Conservation (phyloP, 345 rosid species). For the Ceriops zippeliana region DNA sequence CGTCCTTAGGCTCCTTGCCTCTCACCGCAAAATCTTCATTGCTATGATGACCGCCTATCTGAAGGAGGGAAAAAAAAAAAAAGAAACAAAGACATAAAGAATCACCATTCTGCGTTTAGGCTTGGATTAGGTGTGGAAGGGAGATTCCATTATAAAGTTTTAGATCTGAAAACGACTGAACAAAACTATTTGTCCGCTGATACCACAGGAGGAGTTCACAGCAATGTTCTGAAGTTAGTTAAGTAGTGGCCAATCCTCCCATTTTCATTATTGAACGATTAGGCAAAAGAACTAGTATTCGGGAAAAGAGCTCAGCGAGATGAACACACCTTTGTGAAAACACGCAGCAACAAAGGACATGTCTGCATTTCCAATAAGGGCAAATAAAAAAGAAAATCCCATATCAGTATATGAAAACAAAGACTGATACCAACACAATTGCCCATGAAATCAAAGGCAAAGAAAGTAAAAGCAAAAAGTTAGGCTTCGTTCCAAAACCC, state of each 20-base stretch:
- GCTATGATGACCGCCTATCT: constrained; percentile 79
- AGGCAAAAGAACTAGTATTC: not conserved
- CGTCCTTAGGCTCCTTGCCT: constrained; percentile 95
- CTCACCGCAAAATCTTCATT: constrained; percentile 88
- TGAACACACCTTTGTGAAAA: constrained; percentile 77
- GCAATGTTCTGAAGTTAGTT: too few relatives aligned
- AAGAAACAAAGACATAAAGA: not conserved
- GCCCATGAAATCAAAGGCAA: too few relatives aligned
- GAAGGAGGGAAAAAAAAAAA: not conserved
- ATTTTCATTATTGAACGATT: not conserved
- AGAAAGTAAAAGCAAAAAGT: too few relatives aligned
- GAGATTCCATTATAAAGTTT: too few relatives aligned
- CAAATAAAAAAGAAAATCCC: not conserved
- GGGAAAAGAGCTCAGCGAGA: not conserved
- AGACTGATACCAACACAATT: not conserved
- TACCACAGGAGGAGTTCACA: not conserved
- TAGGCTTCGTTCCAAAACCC: too few relatives aligned
- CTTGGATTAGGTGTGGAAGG: not conserved
- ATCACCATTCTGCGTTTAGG: not conserved
- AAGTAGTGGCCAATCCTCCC: too few relatives aligned
- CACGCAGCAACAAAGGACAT: constrained; percentile 91
- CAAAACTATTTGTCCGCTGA: not conserved
- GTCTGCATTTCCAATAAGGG: constrained; percentile 45
- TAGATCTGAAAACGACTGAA: too few relatives aligned
- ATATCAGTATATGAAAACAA: not conserved